These are phyloP conservation scores for Polygonum aviculare DNA, from an alignment of 148 eudicot genomes.

Conservation along the genomic window DNA sequence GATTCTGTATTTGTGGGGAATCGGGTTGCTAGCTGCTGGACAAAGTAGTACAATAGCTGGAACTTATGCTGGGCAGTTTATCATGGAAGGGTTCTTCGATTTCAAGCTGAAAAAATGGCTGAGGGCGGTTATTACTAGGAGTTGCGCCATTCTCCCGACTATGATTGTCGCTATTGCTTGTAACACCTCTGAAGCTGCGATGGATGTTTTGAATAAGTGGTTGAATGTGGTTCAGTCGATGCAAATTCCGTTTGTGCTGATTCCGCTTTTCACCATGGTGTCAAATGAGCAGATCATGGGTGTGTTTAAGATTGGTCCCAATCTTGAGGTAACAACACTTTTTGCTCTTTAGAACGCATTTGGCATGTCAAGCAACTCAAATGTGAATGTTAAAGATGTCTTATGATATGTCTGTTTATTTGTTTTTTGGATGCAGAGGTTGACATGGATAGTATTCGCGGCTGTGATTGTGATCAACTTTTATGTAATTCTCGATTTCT, in stretches of 20 bases:
- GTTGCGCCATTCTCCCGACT: slow-evolving; percentile 85
- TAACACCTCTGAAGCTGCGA: slow-evolving; percentile 51
- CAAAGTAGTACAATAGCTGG: slow-evolving; percentile 94
- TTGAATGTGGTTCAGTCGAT: slow-evolving; percentile 86
- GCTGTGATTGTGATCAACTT: slow-evolving; percentile 73
- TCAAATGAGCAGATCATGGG: slow-evolving; percentile 78
- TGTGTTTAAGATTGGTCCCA: slow-evolving; percentile 59
- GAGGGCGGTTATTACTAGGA: slow-evolving; percentile 71
- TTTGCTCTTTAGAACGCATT: too few relatives aligned
- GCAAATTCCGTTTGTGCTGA: slow-evolving; percentile 82
- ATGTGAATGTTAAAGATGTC: not conserved
- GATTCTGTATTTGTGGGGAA: slow-evolving; percentile 79
- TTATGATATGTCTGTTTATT: not conserved
- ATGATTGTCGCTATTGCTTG: slow-evolving; percentile 56
- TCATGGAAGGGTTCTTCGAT: slow-evolving; percentile 82
- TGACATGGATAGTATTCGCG: slow-evolving; percentile 62
- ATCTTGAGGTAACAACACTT: slow-evolving; percentile 38
- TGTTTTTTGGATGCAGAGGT: slow-evolving; percentile 26
- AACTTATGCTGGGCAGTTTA: slow-evolving; percentile 92
- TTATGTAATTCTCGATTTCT: slow-evolving; percentile 70
- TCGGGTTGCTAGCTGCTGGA: slow-evolving; percentile 87
- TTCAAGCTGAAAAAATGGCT: slow-evolving; percentile 58
- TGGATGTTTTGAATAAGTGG: slow-evolving; percentile 82
- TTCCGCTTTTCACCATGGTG: slow-evolving; percentile 80
- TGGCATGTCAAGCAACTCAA: too few relatives aligned